A percentile compares a stretch with the other conserved stretches of the same genome.
Conservation (phyloP, 2,329 filamentous ascomycete species). For the Monosporascus sp. region DNA sequence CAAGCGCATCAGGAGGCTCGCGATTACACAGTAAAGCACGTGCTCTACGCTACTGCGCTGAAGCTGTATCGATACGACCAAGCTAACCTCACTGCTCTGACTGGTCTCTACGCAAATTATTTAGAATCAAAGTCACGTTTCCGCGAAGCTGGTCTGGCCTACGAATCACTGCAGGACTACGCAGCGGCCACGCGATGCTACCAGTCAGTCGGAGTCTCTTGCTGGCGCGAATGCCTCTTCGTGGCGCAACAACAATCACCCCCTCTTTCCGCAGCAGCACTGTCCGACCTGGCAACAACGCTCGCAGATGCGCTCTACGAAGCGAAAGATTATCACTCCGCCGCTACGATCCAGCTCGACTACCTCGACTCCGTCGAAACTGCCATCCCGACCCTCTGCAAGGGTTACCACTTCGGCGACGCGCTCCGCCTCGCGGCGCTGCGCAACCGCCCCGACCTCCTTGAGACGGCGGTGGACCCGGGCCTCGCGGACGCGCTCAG, state of each 20-base stretch:
- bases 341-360: conserved; percentile 74
- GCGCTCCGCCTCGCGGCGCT: conserved; percentile 73
- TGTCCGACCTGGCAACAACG: conserved; percentile 62
- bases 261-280: conserved; percentile 52
- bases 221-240: conserved; percentile 89
- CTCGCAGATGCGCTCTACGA: conserved; percentile 78
- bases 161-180: conserved; percentile 78
- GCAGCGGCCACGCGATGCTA: conserved; percentile 75
- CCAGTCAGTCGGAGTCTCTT: conserved; percentile 64
- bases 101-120: conserved; percentile 70
- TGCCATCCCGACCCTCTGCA: conserved; percentile 75
- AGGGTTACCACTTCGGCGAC: conserved; percentile 80
- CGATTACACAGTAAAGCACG: conserved; percentile 71
- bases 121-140: conserved; percentile 71
- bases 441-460: conserved; percentile 53
- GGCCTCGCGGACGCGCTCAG: conserved; percentile 77
- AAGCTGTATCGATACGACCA: conserved; percentile 78
- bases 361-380: conserved; percentile 68
- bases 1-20: conserved; percentile 73
- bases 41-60: conserved; percentile 72
- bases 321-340: conserved; percentile 74
- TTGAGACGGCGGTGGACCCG: conserved; percentile 65
- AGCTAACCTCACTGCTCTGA: conserved; percentile 60
- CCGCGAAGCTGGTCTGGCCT: conserved; percentile 83
- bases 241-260: conserved; percentile 63